Evolutionary conservation across 441 rosid species (phyloP), one percentile per base, ranked within the genome.

Genomic region (Croton laevigatus): DNA sequence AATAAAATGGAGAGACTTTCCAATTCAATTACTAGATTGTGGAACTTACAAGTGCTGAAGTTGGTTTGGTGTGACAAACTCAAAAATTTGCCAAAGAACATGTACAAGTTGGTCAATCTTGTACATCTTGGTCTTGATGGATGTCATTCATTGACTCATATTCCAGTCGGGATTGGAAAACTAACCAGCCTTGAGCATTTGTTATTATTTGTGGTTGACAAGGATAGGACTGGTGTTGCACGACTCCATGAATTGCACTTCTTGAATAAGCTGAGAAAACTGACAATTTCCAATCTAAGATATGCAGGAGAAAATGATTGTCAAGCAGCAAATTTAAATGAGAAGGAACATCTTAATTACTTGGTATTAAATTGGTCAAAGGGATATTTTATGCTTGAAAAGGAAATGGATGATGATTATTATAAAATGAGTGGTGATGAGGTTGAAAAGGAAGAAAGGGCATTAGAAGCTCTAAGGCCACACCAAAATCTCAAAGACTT

Each of bases 91-190:
- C 83, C 81, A 0, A 52, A n/a, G n/a, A n/a, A n/a, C n/a, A n/a
- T n/a, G n/a, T n/a, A n/a, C n/a, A 64, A 22, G 27, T 22, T 74
- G 59, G 36, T 58, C 7, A 79, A 40, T 62, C 79, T 81, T 2
- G 49, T 34, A 53, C 62, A 48, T 60, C 75, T 82, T n/a, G 11
- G 42, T 8, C 53, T 22, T 44, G 66, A 65, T 1, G 16, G 60
- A 3, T 76, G 79, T 65, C 1, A 1, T 13, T 3, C 6, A 0
- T 62, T 81, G 38, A 72, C 46, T 14, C 66, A 62, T 32, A 66
- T 79, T 77, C 81, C 81, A 9, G 3, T 48, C 0, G 79, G 78
- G 46, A 46, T 82, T 13, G 79, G 76, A 58, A 64, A 32, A 57
- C 36, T 27, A 12, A 57, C 61, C 5, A n/a, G 48, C 23, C 73